Evolutionary conservation across 2,329 filamentous ascomycete genomes (phyloP), one percentile per base, ranked within the genome.

Genomic region (Uncinocarpus reesii): DNA sequence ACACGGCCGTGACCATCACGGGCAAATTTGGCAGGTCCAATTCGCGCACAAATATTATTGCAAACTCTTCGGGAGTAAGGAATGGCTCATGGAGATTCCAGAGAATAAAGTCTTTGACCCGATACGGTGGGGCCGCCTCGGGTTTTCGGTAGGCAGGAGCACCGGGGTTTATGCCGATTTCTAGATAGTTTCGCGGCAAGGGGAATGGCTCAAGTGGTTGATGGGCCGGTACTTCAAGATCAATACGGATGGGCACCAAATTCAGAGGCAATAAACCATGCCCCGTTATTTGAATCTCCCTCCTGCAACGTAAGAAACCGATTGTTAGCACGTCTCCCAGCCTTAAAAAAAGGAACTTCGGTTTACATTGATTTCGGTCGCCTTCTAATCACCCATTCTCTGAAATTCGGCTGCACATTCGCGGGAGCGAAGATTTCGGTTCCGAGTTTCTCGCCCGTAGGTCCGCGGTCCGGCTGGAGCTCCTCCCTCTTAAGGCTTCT

Each of bases 21-120:
- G 75, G 74, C 44, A 83, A 77, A 52, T 86, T 83, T 3, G 90
- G 90, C 35, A 98, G 77, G 63, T 98, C 92, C 35, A 98, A 76
- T 62, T 98, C 92, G 55, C 94, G 86, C 1, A 94, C 89, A 56
- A 96, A 80, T 1, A 78, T 81, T 57, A 84, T 79, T n/a, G 92
- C 92, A 63, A 96, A 98, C 61, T 94, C 85, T 61, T 98, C 92
- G 0, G 92, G 94, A 0, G 92, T 98, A 44, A 89, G 85, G 50
- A 95, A 73, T 0, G 86, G 85, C 70, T 98, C 92, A 67, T 96
- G 90, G 11, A 98, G 75, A 60, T 98, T 98, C 92, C 92, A 98
- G 45, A 95, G 70, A 59, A 98, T 96, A n/a, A 86, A 84, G 59
- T 98, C 92, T 59, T 93, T 88, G 49, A 98, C 74, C 53, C 92